Evolutionary conservation across 495 filamentous ascomycete species (phyloP), one percentile per base, ranked within the genome.

Genomic region (Glarea lozoyensis): DNA sequence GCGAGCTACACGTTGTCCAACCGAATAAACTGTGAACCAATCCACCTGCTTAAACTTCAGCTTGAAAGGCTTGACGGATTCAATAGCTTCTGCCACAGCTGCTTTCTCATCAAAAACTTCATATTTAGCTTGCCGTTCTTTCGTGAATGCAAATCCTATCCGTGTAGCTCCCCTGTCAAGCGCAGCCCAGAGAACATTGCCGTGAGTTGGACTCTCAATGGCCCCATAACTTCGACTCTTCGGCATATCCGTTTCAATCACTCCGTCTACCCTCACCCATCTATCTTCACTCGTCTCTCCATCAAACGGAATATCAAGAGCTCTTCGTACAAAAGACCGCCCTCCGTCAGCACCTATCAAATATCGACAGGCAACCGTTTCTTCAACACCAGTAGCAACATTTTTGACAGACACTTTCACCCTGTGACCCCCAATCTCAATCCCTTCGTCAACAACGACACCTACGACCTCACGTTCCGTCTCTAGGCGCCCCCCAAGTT

Each of bases 11-110:
- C 70, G 61, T 44, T 78, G 73, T 1, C 70, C 67, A 20, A 76
- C 72, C 1, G 60, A 65, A 44, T 76, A 76, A 30, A 75, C 70
- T 1, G 74, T 77, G 58, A 70, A 79, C 77, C 73, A 78, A 48
- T 78, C 72, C 10, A 69, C 59, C 9, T 59, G 53, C 29, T 64
- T 59, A 33, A 72, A 68, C 4, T 58, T 46, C 19, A 75, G 42
- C 1, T 39, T 51, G 45, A 73, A 75, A 0, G 70, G 70, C 44
- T 62, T 61, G 19, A 72, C 62, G 0, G 62, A 59, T 19, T 55
- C 62, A 12, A 68, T 61, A 2, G 69, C 67, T 49, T 72, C 69
- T 25, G 54, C 54, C 11, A 64, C 55, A 1, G 56, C 57, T 9
- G 65, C 60, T 20, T 56, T 58, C 45, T 67, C 60, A 15, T 68